Percentiles rank a stretch among this genome's conserved stretches.
Evolutionary conservation across 176 grass and related monocot genomes (phyloP).

Genomic region (Lolium rigidum): DNA sequence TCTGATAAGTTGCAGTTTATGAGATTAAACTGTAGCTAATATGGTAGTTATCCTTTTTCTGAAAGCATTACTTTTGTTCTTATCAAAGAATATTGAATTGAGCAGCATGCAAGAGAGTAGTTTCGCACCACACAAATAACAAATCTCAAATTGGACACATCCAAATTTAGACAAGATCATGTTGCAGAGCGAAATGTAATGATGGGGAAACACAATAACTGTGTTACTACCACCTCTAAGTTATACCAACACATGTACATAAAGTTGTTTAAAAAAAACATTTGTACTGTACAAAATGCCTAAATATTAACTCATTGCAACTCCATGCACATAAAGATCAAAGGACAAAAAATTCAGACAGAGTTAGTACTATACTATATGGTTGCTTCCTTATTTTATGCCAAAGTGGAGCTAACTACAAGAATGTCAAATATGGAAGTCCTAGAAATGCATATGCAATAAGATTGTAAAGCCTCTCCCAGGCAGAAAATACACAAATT

Average conservation of each 20-base stretch:
- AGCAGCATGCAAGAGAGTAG: background rate
- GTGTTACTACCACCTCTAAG: background rate
- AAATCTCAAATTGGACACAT: background rate
- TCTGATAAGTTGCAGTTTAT: background rate
- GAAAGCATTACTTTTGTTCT: background rate
- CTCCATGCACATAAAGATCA: background rate
- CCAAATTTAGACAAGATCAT: background rate
- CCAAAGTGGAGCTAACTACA: conserved; percentile 7
- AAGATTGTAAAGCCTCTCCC: background rate
- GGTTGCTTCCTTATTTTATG: conserved; percentile 23
- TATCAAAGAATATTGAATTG: conserved; percentile 12
- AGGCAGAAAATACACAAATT: background rate
- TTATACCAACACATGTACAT: conserved; percentile 3
- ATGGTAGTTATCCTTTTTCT: background rate
- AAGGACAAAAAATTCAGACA: background rate
- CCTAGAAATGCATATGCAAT: background rate
- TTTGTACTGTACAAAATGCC: conserved; percentile 33
- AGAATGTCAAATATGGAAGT: conserved; percentile 10
- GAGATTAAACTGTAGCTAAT: conserved; percentile 9
- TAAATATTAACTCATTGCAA: background rate
- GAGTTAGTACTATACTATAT: background rate
- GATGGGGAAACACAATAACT: conserved; percentile 24
- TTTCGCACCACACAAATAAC: background rate
- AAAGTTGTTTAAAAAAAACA: background rate
- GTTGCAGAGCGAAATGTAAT: background rate